A percentile compares a stretch with the other conserved stretches of the same genome.
Conservation (phyloP, 805 yeast species). For the Teunomyces lycoperdinae region DNA sequence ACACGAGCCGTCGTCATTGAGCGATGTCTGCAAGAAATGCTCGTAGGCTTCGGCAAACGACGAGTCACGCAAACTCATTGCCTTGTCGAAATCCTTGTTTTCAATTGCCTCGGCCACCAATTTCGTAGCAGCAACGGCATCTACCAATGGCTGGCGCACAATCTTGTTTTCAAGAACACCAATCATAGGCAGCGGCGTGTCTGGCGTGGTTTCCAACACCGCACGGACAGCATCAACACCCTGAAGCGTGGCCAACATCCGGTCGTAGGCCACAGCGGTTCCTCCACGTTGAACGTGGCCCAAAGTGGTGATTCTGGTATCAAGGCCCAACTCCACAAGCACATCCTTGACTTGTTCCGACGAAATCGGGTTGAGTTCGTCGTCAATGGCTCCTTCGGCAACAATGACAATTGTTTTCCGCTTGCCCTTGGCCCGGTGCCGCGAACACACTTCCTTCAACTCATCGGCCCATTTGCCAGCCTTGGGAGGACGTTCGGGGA, state of each 20-base stretch:
- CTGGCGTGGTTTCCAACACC: slow-evolving; percentile 63
- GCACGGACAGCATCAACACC: slow-evolving; percentile 83
- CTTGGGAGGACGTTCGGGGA: slow-evolving; percentile 75
- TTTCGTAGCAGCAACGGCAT: slow-evolving; percentile 69
- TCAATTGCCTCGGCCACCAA: slow-evolving; percentile 70
- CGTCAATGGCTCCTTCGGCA: slow-evolving; percentile 80
- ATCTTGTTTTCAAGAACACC: slow-evolving; percentile 70
- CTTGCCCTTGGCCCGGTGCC: slow-evolving; percentile 70
- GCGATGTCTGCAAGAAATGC: slow-evolving; percentile 57
- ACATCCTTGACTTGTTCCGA: slow-evolving; percentile 64
- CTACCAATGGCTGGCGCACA: slow-evolving; percentile 63
- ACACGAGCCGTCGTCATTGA: slow-evolving; percentile 33
- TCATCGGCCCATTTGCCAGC: slow-evolving; percentile 64
- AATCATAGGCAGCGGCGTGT: slow-evolving; percentile 77
- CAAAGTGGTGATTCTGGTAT: slow-evolving; percentile 72
- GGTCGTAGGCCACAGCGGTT: slow-evolving; percentile 71
- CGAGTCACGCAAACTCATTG: slow-evolving; percentile 68
- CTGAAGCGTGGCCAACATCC: slow-evolving; percentile 71
- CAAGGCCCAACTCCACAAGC: slow-evolving; percentile 65
- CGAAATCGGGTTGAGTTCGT: slow-evolving; percentile 64
- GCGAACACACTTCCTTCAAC: slow-evolving; percentile 57
- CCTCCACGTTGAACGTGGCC: slow-evolving; percentile 88
- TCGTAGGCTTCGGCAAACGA: slow-evolving; percentile 63
- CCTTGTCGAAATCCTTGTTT: slow-evolving; percentile 62
- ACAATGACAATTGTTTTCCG: slow-evolving; percentile 78